A percentile compares a stretch with the other conserved stretches of the same genome.
These are phyloP conservation scores for Phyllosticta paracitricarpa DNA, from an alignment of 2,329 filamentous ascomycete genomes.

Conservation along the genomic window DNA sequence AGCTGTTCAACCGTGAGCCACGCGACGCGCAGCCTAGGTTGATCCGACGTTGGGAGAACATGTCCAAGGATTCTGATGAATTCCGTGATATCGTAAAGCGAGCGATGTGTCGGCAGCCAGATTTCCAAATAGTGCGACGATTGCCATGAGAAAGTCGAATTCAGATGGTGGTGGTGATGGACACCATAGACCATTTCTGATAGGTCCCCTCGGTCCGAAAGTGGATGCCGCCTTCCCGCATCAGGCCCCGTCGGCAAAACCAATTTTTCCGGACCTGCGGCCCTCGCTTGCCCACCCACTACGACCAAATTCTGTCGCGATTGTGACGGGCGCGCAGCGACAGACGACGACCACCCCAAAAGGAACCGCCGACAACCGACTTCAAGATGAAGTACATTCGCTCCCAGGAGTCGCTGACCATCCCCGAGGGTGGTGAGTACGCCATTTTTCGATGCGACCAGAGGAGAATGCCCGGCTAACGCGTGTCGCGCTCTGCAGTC, in stretches of 20 bases:
- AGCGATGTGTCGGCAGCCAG: no score
- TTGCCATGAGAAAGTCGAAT: no score
- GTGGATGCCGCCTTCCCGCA: not conserved
- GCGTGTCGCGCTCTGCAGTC: conserved; percentile 49
- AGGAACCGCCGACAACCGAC: conserved; percentile 19
- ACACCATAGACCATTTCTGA: not conserved
- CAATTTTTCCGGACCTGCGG: not conserved
- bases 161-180: no score
- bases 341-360: conserved; percentile 9
- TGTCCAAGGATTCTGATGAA: no score
- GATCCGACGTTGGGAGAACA: no score
- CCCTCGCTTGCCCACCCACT: not conserved
- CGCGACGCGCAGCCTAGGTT: no score
- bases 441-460: conserved; percentile 21
- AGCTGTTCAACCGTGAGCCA: no score
- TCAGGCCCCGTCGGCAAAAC: not conserved
- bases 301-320: conserved; percentile 6
- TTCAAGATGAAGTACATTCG: conserved; percentile 99
- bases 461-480: conserved; percentile 8
- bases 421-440: conserved; percentile 91
- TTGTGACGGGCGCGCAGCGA: conserved; percentile 8
- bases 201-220: not conserved
- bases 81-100: no score
- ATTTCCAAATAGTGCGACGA: no score
- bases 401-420: conserved; percentile 87